These are phyloP conservation scores for Penicilliopsis zonata DNA, from an alignment of 495 filamentous ascomycete species.

Conservation along the genomic window DNA sequence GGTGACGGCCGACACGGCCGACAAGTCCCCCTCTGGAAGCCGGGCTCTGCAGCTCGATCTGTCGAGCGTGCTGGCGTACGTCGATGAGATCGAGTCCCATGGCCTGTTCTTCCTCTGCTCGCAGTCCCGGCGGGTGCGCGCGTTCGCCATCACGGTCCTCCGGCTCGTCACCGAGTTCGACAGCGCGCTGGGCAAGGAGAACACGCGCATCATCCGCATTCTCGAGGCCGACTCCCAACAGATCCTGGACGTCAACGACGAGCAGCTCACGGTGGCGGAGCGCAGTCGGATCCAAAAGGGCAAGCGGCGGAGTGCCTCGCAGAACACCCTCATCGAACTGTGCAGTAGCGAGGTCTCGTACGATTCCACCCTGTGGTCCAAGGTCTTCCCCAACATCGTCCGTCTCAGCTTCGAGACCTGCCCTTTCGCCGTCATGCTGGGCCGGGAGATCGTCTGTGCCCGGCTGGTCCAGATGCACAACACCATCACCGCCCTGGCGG, in stretches of 20 bases:
- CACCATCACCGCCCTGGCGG: slow-evolving; percentile 64
- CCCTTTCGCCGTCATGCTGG: slow-evolving; percentile 78
- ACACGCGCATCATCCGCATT: slow-evolving; percentile 73
- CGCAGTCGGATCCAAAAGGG: slow-evolving; percentile 86
- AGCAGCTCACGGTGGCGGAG: slow-evolving; percentile 83
- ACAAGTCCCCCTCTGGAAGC: slow-evolving; percentile 41
- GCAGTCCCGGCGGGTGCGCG: slow-evolving; percentile 76
- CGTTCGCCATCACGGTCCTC: slow-evolving; percentile 85
- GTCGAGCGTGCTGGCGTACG: slow-evolving; percentile 76
- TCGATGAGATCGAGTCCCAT: slow-evolving; percentile 94
- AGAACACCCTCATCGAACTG: slow-evolving; percentile 82
- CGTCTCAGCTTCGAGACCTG: slow-evolving; percentile 84
- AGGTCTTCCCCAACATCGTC: slow-evolving; percentile 92
- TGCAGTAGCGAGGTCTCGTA: slow-evolving; percentile 94
- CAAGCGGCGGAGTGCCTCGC: slow-evolving; percentile 68
- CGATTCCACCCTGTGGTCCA: slow-evolving; percentile 92
- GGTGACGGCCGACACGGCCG: slow-evolving; percentile 48
- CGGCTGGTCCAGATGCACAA: slow-evolving; percentile 87
- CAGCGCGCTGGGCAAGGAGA: slow-evolving; percentile 70
- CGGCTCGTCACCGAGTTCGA: slow-evolving; percentile 92
- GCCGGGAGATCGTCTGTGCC: slow-evolving; percentile 82
- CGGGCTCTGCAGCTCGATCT: slow-evolving; percentile 68
- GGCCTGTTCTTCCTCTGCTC: slow-evolving; percentile 98
- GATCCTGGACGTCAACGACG: slow-evolving; percentile 87
- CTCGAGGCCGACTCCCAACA: slow-evolving; percentile 80